Base-by-base conservation (phyloP, 371 early-diverging fungal genomes). In the Apophysomyces trapeziformis region DNA sequence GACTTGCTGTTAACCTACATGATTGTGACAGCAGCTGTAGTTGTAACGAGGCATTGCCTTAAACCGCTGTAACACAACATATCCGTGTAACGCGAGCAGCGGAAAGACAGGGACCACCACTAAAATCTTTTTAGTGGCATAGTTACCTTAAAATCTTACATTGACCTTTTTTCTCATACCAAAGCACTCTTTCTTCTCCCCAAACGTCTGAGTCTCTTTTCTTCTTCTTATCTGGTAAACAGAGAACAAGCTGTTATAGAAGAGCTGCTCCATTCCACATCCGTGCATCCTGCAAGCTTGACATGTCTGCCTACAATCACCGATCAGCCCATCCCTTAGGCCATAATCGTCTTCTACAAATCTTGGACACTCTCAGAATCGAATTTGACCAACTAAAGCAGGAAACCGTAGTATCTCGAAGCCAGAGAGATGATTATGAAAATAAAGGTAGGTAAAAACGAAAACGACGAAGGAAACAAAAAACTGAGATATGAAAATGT, bases 371-470 rank as follows among this genome's bases (percentile, higher is more conserved):
- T 45, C 76, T 95, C 64, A 87, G 88, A 60, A 74, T 68, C 39
- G 96, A 96, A 74, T 92, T 89, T 65, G 94, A 95, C 60, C 79
- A 70, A 60, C 73, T 91, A 37, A 82, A 80, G 41, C 91, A 93
- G 68, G 96, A 96, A 68, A 80, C 86, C 9, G 76, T 83, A 50
- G 70, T 85, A 35, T 87, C 73, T 78, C 89, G 89, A 71, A 78
- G 83, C 41, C 92, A 93, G 70, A 80, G 92, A 37, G 95, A 95
- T 69, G 96, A 96, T 61, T 87, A 87, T 68, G 96, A 95, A 71
- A 91, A 91, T 67, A 89, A 92, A 75, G 81, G 93, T 92, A 86
- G 72, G 88, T 32, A 13, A 58, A 14, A 35, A 26, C 32, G 32
- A 26, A 26, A 26, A 26, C 26, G 26, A 26, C 32, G 3, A 26